Base-by-base conservation (phyloP, 352 stramenopile genomes). In the Plasmopara viticola region DNA sequence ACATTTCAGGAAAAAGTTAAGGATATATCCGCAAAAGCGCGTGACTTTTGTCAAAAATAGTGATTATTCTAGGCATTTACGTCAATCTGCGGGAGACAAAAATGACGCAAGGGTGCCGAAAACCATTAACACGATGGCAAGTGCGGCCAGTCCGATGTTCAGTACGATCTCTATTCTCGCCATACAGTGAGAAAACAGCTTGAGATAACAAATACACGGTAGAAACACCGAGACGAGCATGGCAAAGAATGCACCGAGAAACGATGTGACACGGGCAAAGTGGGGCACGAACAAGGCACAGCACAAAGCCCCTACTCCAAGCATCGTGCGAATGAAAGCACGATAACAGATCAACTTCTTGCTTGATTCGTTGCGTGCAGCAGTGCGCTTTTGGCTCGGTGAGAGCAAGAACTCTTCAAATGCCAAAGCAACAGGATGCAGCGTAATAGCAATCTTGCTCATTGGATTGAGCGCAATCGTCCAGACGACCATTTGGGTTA, bases 391-490 rank as follows among this genome's bases (percentile, higher is more conserved):
- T 45, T 70, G 62, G n/a, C 30, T 61, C n/a, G 59, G 52, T 4
- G 74, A 77, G 9, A 91, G 64, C 41, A 89, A 20, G 7, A 90
- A 70, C 62, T 94, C 79, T 30, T 92, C 82, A 41, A 93, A 50
- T 17, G 78, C 71, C 13, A 90, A 56, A 17, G 81, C 84, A 44
- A 95, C 69, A 10, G 84, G 84, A 48, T 92, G 78, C 17, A 94
- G 62, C 37, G 80, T 89, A 58, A 95, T 86, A 12, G 82, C 79
- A 52, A 95, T 90, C 64, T 95, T 95, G 56, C 77, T 93, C 76
- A 89, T 86, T 29, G 84, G 84, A 56, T 93, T 95, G 25, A 95
- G 65, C 46, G 78, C 84, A 55, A 95, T 88, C 41, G 71, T 85
- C 80, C 79, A 90, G 25, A 92, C 62, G 14, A 91, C 75, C 58